phyloP scores from a whole-genome alignment of 352 stramenopile species.

The Phytopythium aichiense region DNA sequence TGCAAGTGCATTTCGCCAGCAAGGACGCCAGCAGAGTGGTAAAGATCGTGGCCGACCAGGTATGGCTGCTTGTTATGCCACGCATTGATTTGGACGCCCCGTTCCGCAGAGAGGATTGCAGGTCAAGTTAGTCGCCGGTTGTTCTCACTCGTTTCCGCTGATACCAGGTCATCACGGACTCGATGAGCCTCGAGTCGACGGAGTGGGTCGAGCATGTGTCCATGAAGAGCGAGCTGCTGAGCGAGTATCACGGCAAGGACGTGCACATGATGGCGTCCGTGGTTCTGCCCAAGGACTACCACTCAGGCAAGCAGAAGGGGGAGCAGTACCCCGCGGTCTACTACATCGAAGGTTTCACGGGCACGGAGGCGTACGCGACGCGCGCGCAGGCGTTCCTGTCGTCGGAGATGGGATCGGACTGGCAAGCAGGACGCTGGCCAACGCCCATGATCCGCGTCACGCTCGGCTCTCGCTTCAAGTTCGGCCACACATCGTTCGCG shows the following conservation, averaged over 20 bases:
- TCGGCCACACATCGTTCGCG: constrained; percentile 73
- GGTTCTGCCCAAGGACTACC: constrained; percentile 57
- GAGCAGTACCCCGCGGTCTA: constrained; percentile 57
- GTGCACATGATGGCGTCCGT: constrained; percentile 67
- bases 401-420: constrained; percentile 58
- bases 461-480: constrained; percentile 69
- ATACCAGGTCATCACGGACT: constrained; percentile 24
- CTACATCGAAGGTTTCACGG: constrained; percentile 78
- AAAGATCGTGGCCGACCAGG: constrained; percentile 48
- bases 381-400: constrained; percentile 56
- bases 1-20: constrained; percentile 30
- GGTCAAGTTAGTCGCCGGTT: not conserved
- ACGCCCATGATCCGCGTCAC: constrained; percentile 68
- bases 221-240: constrained; percentile 68
- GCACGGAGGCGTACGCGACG: constrained; percentile 55
- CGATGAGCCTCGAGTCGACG: constrained; percentile 40
- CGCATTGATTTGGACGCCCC: not conserved
- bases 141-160: not conserved
- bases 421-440: constrained; percentile 51
- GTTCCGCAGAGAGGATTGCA: too few relatives aligned
- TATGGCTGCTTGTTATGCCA: not conserved
- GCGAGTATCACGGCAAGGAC: constrained; percentile 58
- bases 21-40: constrained; percentile 28
- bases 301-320: constrained; percentile 14
- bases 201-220: constrained; percentile 64